These are phyloP conservation scores for Aspergillus indologenus DNA, from an alignment of 495 filamentous ascomycete genomes.

Conservation along the genomic window DNA sequence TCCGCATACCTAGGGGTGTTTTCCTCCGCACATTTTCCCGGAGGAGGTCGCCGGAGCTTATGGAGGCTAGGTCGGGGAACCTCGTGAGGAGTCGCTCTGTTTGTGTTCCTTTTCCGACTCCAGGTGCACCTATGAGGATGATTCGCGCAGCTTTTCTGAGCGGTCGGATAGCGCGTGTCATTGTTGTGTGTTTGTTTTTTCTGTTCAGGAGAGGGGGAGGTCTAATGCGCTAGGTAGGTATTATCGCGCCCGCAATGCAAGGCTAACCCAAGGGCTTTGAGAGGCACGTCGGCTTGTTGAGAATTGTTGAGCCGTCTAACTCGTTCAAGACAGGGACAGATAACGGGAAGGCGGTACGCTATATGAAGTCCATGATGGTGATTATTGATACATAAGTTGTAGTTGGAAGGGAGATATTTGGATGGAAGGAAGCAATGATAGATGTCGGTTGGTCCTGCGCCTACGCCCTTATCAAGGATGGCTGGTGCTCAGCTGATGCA, in stretches of 20 bases:
- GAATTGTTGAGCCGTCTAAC: background rate
- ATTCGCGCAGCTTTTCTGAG: conserved; percentile 83
- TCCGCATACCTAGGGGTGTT: conserved; percentile 73
- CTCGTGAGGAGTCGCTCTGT: conserved; percentile 80
- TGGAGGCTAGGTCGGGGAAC: conserved; percentile 84
- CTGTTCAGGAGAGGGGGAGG: background rate
- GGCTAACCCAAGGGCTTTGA: background rate
- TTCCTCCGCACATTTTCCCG: conserved; percentile 85
- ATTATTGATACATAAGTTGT: background rate
- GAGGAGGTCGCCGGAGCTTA: conserved; percentile 90
- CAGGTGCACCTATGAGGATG: conserved; percentile 93
- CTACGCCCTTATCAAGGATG: background rate
- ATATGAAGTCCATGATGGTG: conserved; percentile 7
- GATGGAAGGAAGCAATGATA: background rate
- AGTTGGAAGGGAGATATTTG: background rate
- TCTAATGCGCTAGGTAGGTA: background rate
- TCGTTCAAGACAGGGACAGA: background rate
- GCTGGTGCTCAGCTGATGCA: conserved; percentile 11
- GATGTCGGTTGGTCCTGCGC: background rate
- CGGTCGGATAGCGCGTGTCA: conserved; percentile 37
- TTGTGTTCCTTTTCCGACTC: conserved; percentile 90
- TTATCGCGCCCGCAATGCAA: background rate
- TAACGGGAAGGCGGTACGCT: background rate
- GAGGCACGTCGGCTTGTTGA: background rate
- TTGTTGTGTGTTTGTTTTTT: conserved; percentile 9